These are phyloP conservation scores for Tylopilus sp. DNA, from an alignment of 1,284 basidiomycete species.

Conservation along the genomic window DNA sequence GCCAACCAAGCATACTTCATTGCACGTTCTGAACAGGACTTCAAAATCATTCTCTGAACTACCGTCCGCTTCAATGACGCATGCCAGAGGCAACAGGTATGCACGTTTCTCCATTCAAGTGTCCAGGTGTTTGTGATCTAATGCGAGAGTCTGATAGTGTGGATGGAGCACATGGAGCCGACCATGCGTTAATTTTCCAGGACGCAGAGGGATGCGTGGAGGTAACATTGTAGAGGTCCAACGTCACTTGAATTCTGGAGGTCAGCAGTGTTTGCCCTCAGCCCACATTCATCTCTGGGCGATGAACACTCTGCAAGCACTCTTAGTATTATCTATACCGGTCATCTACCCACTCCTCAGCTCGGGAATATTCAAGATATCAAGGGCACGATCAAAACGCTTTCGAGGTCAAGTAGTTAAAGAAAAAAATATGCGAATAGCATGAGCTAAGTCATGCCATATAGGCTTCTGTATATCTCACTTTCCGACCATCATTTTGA, in stretches of 20 bases:
- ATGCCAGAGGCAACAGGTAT: slow-evolving; percentile 93
- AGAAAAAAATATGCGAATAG: slow-evolving; percentile 85
- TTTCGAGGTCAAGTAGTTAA: slow-evolving; percentile 75
- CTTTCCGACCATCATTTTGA: slow-evolving; percentile 15
- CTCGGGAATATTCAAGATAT: slow-evolving; percentile 82
- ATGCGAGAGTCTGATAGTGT: slow-evolving; percentile 94
- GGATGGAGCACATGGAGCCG: slow-evolving; percentile 96
- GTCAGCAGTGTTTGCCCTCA: slow-evolving; percentile 50
- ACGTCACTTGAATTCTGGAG: slow-evolving; percentile 76
- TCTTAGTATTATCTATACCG: slow-evolving; percentile 72
- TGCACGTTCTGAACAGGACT: slow-evolving; percentile 83
- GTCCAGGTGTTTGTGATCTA: background rate
- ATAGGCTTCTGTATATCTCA: background rate
- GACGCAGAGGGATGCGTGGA: slow-evolving; percentile 96
- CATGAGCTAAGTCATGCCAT: slow-evolving; percentile 64
- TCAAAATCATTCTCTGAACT: slow-evolving; percentile 78
- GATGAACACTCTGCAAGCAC: slow-evolving; percentile 70
- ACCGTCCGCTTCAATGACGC: slow-evolving; percentile 86
- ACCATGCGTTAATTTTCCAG: slow-evolving; percentile 98
- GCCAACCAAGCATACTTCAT: slow-evolving; percentile 85
- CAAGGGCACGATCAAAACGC: slow-evolving; percentile 77
- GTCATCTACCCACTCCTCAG: slow-evolving; percentile 76
- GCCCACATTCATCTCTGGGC: slow-evolving; percentile 64
- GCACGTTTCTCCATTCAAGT: slow-evolving; percentile 36
- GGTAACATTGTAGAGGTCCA: slow-evolving; percentile 97